These are phyloP conservation scores for Neolentinus lepideus DNA, from an alignment of 1,284 basidiomycete species.

Conservation along the genomic window DNA sequence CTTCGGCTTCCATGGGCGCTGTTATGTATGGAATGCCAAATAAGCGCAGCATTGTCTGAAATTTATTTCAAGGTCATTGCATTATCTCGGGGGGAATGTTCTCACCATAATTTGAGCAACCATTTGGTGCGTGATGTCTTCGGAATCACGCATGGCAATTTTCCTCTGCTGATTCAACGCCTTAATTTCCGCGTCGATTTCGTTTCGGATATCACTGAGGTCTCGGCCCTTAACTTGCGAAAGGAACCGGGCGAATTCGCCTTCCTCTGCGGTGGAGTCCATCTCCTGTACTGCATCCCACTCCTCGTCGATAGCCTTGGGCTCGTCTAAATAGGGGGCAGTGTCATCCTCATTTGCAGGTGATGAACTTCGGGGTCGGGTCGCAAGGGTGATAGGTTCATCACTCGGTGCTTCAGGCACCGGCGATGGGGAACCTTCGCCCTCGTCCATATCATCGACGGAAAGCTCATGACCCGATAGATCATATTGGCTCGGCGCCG, in stretches of 20 bases:
- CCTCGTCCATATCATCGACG: too few species aligned
- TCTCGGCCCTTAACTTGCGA: constrained; percentile 85
- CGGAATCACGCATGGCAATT: constrained; percentile 87
- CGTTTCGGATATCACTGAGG: constrained; percentile 72
- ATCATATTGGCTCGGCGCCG: neutral
- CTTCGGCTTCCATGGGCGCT: constrained; percentile 99
- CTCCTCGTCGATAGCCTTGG: constrained; percentile 20
- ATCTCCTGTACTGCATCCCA: constrained; percentile 76
- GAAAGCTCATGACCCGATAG: neutral
- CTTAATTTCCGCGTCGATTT: constrained; percentile 91
- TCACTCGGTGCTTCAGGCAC: too few species aligned
- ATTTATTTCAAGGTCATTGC: neutral
- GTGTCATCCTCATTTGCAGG: neutral
- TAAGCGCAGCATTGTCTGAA: constrained; percentile 78
- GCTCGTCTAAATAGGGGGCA: constrained; percentile 17
- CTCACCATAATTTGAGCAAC: constrained; percentile 89
- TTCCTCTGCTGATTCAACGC: constrained; percentile 79
- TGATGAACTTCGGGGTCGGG: neutral
- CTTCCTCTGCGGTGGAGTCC: constrained; percentile 78
- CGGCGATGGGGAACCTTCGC: too few species aligned
- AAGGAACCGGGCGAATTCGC: constrained; percentile 87
- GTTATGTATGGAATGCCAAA: constrained; percentile 99
- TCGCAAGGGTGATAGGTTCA: too few species aligned
- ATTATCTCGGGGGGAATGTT: constrained; percentile 4
- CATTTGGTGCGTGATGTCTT: constrained; percentile 95